phyloP scores from a whole-genome alignment of 2,329 filamentous ascomycete genomes.

The Pyrenophora seminiperda region DNA sequence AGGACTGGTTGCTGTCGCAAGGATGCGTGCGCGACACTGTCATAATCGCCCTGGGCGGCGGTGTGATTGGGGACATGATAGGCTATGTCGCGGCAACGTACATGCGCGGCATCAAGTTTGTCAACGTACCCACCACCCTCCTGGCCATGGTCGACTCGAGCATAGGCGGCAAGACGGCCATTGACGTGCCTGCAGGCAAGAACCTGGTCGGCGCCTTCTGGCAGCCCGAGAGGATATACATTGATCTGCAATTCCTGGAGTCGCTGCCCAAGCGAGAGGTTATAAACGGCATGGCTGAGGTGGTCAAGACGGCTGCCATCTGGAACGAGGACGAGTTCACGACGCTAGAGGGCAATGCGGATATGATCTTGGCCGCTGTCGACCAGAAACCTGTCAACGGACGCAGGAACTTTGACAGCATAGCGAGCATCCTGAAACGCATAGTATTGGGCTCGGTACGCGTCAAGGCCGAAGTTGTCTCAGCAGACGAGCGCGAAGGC shows the following conservation, averaged over 20 bases:
- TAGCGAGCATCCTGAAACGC: conserved; percentile 59
- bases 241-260: conserved; percentile 89
- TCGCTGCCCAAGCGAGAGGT: conserved; percentile 90
- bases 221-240: conserved; percentile 93
- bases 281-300: conserved; percentile 98
- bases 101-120: conserved; percentile 95
- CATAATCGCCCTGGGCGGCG: conserved; percentile 90
- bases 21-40: conserved; percentile 95
- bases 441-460: conserved; percentile 88
- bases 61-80: conserved; percentile 97
- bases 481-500: conserved; percentile 90
- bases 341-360: conserved; percentile 79
- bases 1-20: conserved; percentile 94
- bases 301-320: conserved; percentile 96
- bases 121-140: conserved; percentile 93
- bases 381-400: conserved; percentile 63
- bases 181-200: conserved; percentile 94
- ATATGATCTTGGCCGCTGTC: conserved; percentile 74
- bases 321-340: conserved; percentile 90
- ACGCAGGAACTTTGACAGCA: conserved; percentile 68
- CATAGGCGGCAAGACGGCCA: conserved; percentile 97
- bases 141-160: conserved; percentile 98
- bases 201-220: conserved; percentile 96
- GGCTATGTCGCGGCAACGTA: conserved; percentile 97
- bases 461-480: conserved; percentile 93